Evolutionary conservation across 176 grass and related monocot species (phyloP), one percentile per base, ranked within the genome.

Genomic region (Saccharum spontaneum): DNA sequence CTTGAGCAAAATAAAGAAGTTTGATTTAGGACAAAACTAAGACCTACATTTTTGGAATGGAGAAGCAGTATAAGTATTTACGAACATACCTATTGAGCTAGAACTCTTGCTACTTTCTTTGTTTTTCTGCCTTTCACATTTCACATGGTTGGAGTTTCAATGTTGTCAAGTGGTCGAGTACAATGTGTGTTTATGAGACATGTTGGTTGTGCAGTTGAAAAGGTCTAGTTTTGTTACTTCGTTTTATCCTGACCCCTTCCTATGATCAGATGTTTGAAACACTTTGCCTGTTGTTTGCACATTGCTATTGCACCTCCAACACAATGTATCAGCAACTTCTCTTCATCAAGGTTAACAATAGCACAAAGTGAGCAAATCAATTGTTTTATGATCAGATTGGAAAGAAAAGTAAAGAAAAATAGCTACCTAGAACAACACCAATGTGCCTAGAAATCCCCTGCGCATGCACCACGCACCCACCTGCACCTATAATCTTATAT

Each of bases 301-400:
- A 36, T 64, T 33, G 79, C 5, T 89, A 71, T 46, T 80, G 28
- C 55, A 60, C 15, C n/a, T 75, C 18, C 4, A 76, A 31, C 44
- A 17, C 17, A 68, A 67, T n/a, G 14, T 31, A 14, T 57, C 37
- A 64, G 4, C 15, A 30, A 61, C 22, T 26, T 23, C 0, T 48
- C 67, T 73, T 43, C 23, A 71, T 55, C 16, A 66, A 65, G 6
- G 34, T 36, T 9, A 1, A 39, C 6, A 61, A 3, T 2, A 34
- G 30, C 26, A 18, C 22, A 39, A n/a, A 46, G 8, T 2, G 6
- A 69, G 16, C 67, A 28, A n/a, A 78, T 22, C 23, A 63, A 46
- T 66, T 31, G 23, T 14, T 46, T 43, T 79, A 28, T 22, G 38
- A 24, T 3, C 22, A 23, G 5, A 17, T 11, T 10, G 37, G 68